Conservation (phyloP, 2,329 filamentous ascomycete species). For the Chrysoporthe cubensis region DNA sequence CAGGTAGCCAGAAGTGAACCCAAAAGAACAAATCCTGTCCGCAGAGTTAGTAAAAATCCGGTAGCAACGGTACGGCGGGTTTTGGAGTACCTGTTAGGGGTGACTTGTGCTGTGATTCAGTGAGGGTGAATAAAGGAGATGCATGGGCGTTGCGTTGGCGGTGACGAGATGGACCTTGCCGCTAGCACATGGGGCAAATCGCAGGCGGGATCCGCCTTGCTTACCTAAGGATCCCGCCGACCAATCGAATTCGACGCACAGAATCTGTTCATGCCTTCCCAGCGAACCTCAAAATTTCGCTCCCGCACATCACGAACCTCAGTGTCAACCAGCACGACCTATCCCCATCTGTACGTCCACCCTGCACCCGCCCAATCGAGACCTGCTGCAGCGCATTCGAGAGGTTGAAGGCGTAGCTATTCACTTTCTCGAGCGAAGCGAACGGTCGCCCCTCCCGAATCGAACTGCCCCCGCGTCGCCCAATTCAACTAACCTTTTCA, state of each 20-base stretch:
- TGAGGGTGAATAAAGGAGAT: slow-evolving; percentile 5
- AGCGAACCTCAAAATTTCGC: slow-evolving; percentile 15
- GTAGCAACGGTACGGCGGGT: not conserved
- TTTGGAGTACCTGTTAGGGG: slow-evolving; percentile 6
- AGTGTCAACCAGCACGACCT: slow-evolving; percentile 22
- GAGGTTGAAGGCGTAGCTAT: not conserved
- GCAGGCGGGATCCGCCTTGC: not conserved
- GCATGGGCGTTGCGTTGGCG: slow-evolving; percentile 9
- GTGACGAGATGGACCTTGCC: slow-evolving; percentile 16
- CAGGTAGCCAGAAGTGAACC: not conserved
- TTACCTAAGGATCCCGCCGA: not conserved
- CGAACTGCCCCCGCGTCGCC: slow-evolving; percentile 2
- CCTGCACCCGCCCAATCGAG: slow-evolving; percentile 3
- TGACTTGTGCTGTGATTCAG: not conserved
- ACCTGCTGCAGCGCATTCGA: slow-evolving; percentile 15
- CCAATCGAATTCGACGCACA: slow-evolving; percentile 15
- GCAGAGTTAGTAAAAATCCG: slow-evolving; percentile 13
- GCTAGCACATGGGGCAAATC: slow-evolving; percentile 10
- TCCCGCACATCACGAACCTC: slow-evolving; percentile 10
- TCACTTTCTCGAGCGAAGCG: slow-evolving; percentile 8
- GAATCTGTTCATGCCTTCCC: slow-evolving; percentile 11
- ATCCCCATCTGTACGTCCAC: slow-evolving; percentile 29
- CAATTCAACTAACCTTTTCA: slow-evolving; percentile 21
- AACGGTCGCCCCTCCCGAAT: not conserved
- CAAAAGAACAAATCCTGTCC: slow-evolving; percentile 1